Evolutionary conservation across 2,329 filamentous ascomycete species (phyloP).

Genomic region (Exophiala dermatitidis): DNA sequence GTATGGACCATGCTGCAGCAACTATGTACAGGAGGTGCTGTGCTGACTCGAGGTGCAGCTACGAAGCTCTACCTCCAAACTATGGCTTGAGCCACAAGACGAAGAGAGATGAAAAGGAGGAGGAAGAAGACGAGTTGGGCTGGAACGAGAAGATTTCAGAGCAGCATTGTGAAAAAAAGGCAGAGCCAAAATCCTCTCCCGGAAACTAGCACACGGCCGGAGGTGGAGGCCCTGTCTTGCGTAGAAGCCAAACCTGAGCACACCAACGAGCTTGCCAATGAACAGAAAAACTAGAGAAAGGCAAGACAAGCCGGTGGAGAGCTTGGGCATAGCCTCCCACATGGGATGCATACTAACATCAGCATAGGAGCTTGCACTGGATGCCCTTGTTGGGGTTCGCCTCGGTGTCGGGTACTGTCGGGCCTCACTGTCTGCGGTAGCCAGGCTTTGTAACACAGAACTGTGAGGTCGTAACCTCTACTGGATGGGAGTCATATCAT

Average conservation of each 20-base stretch:
- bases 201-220: neutral
- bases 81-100: neutral
- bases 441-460: no score
- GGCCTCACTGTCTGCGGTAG: no score
- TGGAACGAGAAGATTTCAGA: neutral
- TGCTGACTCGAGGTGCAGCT: conserved; percentile 45
- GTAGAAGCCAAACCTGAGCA: neutral
- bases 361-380: no score
- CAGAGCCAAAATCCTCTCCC: neutral
- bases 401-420: no score
- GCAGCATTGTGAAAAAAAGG: neutral
- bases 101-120: neutral
- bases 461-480: no score
- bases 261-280: neutral
- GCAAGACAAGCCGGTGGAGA: no score
- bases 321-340: no score
- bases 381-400: no score
- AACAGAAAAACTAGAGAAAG: neutral
- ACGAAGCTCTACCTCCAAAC: conserved; percentile 69
- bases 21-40: neutral
- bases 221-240: neutral
- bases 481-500: no score
- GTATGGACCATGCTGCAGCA: conserved; percentile 31
- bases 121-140: neutral
- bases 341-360: no score